phyloP scores from a whole-genome alignment of 371 early-diverging fungal species.

The Choanephora cucurbitarum region DNA sequence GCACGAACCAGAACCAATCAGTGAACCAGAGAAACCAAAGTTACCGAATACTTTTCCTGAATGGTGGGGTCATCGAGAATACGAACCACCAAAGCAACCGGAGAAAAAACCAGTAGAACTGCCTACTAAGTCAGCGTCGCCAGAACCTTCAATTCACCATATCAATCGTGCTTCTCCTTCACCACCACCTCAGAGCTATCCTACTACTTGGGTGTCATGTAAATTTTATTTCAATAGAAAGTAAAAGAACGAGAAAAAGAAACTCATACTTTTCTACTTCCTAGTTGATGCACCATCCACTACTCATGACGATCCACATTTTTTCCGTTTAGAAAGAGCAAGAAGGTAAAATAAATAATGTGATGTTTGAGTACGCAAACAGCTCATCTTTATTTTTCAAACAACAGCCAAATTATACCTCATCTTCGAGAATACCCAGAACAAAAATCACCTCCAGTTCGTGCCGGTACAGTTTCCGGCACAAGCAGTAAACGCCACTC shows the following conservation, averaged over 20 bases:
- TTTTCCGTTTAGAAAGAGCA: conserved; percentile 15
- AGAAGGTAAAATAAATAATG: conserved; percentile 16
- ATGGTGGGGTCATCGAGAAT: conserved; percentile 45
- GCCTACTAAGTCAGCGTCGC: background rate
- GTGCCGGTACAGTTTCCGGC: background rate
- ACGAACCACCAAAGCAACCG: conserved; percentile 9
- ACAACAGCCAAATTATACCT: conserved; percentile 30
- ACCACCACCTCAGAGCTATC: background rate
- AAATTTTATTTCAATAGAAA: background rate
- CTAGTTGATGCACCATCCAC: conserved; percentile 5
- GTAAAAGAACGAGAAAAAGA: background rate
- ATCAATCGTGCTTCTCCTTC: background rate
- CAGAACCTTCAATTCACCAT: background rate
- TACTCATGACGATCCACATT: background rate
- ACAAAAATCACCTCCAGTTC: background rate
- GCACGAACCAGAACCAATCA: conserved; percentile 2
- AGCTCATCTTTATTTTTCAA: too few relatives aligned
- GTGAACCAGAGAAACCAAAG: conserved; percentile 11
- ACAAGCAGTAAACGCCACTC: conserved; percentile 12
- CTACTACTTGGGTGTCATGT: conserved; percentile 17
- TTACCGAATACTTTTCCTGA: conserved; percentile 45
- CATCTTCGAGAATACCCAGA: conserved; percentile 18
- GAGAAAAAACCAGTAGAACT: conserved; percentile 1
- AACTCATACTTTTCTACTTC: background rate
- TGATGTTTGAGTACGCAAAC: too few relatives aligned